Conservation (phyloP, 495 filamentous ascomycete species). For the Penicillium coffeae region DNA sequence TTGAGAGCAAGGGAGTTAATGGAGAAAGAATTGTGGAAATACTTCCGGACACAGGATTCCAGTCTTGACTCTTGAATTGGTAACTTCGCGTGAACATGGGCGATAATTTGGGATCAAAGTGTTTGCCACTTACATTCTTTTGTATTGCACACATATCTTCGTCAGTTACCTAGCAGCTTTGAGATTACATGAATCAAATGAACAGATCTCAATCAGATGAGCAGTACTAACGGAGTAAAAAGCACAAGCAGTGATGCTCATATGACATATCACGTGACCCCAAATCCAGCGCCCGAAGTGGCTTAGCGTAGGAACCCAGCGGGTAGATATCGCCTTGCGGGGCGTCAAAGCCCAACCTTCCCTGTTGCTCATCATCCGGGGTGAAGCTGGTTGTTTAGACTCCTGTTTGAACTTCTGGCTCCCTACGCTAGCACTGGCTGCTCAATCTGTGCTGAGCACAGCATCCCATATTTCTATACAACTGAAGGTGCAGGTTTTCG, state of each 20-base stretch:
- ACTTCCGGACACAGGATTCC: no score
- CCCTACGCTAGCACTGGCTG: not conserved
- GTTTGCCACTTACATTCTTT: no score
- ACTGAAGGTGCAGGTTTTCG: not conserved
- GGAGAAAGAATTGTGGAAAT: no score
- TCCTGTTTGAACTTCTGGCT: not conserved
- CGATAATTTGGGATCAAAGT: no score
- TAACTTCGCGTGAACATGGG: no score
- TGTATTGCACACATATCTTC: no score
- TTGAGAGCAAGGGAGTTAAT: no score
- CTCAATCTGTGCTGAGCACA: not conserved
- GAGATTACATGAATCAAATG: not conserved
- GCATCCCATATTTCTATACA: not conserved
- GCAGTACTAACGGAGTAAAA: not conserved
- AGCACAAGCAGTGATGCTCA: no score
- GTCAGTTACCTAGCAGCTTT: constrained; percentile 6
- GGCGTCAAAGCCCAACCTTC: not conserved
- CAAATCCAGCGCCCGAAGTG: no score
- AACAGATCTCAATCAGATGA: not conserved
- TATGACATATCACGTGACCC: not conserved
- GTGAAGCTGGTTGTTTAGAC: not conserved
- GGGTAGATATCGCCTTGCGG: constrained; percentile 9
- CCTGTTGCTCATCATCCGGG: not conserved
- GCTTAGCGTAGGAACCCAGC: constrained; percentile 2
- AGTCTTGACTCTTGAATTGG: no score